A percentile compares a stretch with the other conserved stretches of the same genome.
These are phyloP conservation scores for Trichophyton equinum DNA, from an alignment of 2,329 filamentous ascomycete genomes.

Conservation along the genomic window DNA sequence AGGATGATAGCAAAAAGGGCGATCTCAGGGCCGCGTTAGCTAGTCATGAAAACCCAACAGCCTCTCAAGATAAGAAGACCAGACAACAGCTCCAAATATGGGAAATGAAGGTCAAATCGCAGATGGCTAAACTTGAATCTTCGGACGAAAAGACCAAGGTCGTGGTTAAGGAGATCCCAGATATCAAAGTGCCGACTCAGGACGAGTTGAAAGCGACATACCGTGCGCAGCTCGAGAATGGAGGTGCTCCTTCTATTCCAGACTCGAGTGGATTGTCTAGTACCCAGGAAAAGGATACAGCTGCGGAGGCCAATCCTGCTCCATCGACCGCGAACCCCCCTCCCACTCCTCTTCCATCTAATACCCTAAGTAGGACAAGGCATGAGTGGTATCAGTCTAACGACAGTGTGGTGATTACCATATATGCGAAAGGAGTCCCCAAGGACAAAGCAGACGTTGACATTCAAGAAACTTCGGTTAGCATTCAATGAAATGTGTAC, in stretches of 20 bases:
- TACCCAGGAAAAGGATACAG: conserved; percentile 5
- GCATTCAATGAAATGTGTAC: conserved; percentile 14
- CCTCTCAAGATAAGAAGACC: conserved; percentile 8
- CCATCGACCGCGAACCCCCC: not conserved
- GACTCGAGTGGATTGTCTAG: not conserved
- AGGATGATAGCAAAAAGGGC: conserved; percentile 14
- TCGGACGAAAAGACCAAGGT: conserved; percentile 36
- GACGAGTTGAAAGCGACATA: conserved; percentile 27
- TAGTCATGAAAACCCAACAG: conserved; percentile 5
- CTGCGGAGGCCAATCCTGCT: not conserved
- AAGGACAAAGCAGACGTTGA: conserved; percentile 45
- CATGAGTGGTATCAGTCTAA: conserved; percentile 58
- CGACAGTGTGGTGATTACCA: conserved; percentile 48
- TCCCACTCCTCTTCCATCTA: conserved; percentile 20
- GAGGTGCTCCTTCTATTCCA: conserved; percentile 6
- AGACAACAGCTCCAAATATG: conserved; percentile 40
- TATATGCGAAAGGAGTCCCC: conserved; percentile 53
- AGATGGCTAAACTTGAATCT: conserved; percentile 39
- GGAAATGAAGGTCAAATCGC: conserved; percentile 43
- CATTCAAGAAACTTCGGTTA: conserved; percentile 37
- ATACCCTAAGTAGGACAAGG: conserved; percentile 47
- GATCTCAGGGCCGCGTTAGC: conserved; percentile 18
- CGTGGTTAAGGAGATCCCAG: conserved; percentile 43
- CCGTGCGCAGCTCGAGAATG: conserved; percentile 19
- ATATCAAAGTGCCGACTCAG: conserved; percentile 33